These are phyloP conservation scores for Solanum megistacrolobum DNA, from an alignment of 257 asterid genomes.

Conservation along the genomic window DNA sequence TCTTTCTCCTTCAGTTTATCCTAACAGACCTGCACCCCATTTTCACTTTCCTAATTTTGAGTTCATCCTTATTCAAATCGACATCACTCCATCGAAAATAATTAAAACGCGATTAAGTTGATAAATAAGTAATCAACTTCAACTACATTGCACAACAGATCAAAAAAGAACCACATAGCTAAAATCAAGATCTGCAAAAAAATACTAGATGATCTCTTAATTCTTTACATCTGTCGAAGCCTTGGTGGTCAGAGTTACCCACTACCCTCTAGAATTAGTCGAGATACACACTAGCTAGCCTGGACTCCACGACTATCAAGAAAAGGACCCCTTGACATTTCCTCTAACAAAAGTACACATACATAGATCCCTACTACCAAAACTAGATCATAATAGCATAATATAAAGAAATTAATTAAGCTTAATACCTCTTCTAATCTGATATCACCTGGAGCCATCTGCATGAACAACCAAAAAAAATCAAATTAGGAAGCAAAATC, in stretches of 20 bases:
- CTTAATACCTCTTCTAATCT: slow-evolving; percentile 76
- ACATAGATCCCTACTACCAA: neutral
- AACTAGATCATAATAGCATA: neutral
- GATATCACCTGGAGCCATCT: slow-evolving; percentile 94
- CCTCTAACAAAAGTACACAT: neutral
- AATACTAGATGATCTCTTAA: neutral
- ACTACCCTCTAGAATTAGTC: neutral
- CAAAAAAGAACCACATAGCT: neutral
- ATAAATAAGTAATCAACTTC: neutral
- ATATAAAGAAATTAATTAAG: neutral
- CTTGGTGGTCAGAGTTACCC: neutral
- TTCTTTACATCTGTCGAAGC: neutral
- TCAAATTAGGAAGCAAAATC: neutral
- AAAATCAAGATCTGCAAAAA: neutral
- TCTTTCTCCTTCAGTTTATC: neutral
- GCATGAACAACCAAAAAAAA: neutral
- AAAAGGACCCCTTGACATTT: neutral
- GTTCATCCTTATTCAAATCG: neutral
- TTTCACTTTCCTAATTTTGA: neutral
- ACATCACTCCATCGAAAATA: neutral
- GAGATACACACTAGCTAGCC: neutral
- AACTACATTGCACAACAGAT: neutral
- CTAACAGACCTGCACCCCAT: neutral
- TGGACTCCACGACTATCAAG: neutral
- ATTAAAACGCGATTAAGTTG: neutral